A percentile compares a stretch with the other conserved stretches of the same genome.
phyloP scores from a whole-genome alignment of 345 rosid species.

The Eucalyptus tenuipes region DNA sequence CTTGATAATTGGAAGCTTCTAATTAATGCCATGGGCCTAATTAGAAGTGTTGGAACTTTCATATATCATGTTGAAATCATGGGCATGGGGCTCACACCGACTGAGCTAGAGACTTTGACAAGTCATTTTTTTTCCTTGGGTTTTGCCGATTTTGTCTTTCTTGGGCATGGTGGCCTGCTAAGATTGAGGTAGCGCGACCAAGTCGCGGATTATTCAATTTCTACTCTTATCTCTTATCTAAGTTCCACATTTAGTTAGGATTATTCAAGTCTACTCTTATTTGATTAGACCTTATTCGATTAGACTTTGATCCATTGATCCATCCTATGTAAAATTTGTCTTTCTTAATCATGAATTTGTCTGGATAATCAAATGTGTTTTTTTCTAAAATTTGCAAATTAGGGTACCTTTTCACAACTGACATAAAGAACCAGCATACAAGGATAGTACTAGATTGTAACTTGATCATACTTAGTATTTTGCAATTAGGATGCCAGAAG shows the following conservation, averaged over 20 bases:
- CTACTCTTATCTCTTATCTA: no score
- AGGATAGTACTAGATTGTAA: no score
- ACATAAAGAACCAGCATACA: no score
- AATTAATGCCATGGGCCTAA: neutral
- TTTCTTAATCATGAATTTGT: neutral
- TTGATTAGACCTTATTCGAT: neutral
- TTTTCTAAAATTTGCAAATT: no score
- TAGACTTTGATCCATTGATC: no score
- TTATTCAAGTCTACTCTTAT: neutral
- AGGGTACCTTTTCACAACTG: no score
- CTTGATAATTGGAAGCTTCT: neutral
- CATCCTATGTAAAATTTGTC: no score
- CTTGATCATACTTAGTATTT: no score
- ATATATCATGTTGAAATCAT: fast-evolving
- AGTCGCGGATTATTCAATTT: no score
- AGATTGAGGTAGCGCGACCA: neutral
- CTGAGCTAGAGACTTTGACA: neutral
- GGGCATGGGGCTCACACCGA: neutral
- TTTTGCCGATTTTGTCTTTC: no score
- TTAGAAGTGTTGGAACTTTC: neutral
- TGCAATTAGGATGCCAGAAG: no score
- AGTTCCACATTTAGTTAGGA: neutral
- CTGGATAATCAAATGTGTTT: no score
- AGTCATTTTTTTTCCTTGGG: neutral
- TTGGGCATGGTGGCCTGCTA: neutral